phyloP scores from a whole-genome alignment of 108 stramenopile genomes.

The Cyclotella baltica region DNA sequence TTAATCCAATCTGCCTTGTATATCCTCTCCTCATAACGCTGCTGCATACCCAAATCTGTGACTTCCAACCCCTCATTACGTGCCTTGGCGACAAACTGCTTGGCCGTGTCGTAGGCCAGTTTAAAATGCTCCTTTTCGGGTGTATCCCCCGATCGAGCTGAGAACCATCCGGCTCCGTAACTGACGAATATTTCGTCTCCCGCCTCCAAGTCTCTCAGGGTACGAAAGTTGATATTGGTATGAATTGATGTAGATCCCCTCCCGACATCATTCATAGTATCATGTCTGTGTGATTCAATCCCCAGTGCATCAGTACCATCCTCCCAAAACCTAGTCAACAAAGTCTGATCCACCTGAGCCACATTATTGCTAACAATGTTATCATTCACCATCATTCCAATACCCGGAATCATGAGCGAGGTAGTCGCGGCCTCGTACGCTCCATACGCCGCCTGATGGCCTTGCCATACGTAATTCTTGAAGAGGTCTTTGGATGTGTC shows the following conservation, averaged over 20 bases:
- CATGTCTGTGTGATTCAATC: not conserved
- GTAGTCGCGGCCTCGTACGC: conserved; percentile 32
- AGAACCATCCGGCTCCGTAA: conserved; percentile 77
- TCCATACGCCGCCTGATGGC: not conserved
- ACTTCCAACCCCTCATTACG: not conserved
- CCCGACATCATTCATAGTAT: conserved; percentile 51
- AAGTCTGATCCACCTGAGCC: not conserved
- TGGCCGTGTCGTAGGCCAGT: conserved; percentile 27
- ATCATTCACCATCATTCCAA: conserved; percentile 65
- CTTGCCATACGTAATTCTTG: conserved; percentile 30
- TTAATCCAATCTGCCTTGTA: conserved; percentile 20
- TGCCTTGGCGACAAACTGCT: not conserved
- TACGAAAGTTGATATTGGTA: conserved; percentile 28
- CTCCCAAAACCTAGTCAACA: conserved; percentile 1
- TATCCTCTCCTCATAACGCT: conserved; percentile 14
- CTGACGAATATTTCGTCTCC: conserved; percentile 75
- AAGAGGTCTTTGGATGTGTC: conserved; percentile 1
- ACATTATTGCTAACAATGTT: conserved; percentile 60
- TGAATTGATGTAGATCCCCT: conserved; percentile 65
- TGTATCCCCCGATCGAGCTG: conserved; percentile 38
- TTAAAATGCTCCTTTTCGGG: conserved; percentile 50
- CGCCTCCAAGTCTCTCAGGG: conserved; percentile 45
- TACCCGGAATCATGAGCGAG: conserved; percentile 42
- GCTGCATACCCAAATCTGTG: not conserved
- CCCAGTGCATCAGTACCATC: conserved; percentile 29